Evolutionary conservation across 768 basidiomycete genomes (phyloP).

Genomic region (Pleurotus cornucopiae): DNA sequence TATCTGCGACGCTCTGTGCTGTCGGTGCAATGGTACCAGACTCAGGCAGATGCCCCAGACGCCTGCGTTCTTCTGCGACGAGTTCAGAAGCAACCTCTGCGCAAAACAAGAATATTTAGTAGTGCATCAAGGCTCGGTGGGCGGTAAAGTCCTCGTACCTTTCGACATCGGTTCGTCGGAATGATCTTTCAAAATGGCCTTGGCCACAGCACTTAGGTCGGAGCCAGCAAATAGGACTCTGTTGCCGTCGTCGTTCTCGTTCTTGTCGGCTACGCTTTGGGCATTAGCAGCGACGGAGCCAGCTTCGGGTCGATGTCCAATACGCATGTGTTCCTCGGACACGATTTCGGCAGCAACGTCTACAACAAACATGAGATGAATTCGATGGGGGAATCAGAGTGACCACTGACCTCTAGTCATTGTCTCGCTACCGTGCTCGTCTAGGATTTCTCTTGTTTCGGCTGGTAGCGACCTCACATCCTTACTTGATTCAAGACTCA

Average conservation of each 20-base stretch:
- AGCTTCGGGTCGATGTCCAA: not conserved
- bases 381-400: not conserved
- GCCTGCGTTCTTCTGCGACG: not conserved
- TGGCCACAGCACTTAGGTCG: not conserved
- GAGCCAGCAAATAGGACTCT: not conserved
- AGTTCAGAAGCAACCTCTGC: not conserved
- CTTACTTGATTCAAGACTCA: too few species aligned
- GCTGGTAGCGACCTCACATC: not conserved
- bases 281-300: not conserved
- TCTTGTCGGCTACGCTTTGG: not conserved
- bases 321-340: not conserved
- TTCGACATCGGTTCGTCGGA: not conserved
- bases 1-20: not conserved
- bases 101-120: not conserved
- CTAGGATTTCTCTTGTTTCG: not conserved
- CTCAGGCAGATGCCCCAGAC: not conserved
- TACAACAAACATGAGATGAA: not conserved
- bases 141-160: not conserved
- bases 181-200: slow-evolving; percentile 1
- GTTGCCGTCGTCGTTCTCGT: not conserved
- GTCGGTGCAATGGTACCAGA: not conserved
- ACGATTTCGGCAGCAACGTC: not conserved
- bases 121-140: too few species aligned
- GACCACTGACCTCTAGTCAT: not conserved
- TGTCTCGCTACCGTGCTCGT: not conserved